Percentiles rank a stretch among this genome's conserved stretches.
Conservation (phyloP, 768 basidiomycete genomes). For the Boletus bicolor region DNA sequence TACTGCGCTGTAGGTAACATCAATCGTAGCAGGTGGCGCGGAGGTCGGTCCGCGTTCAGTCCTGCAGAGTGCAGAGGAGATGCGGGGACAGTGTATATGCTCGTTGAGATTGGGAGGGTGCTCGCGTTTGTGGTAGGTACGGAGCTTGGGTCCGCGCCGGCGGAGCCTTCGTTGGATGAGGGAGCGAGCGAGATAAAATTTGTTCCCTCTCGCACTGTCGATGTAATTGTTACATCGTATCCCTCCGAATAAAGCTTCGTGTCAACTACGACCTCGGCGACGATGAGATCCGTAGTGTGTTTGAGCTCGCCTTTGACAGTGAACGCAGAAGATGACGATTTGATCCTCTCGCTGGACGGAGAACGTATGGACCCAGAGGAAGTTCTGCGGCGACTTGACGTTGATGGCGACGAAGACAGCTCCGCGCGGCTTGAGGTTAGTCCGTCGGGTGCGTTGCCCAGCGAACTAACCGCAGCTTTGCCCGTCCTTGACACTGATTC, state of each 20-base stretch:
- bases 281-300: slow-evolving; percentile 63
- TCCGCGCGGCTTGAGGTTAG: slow-evolving; percentile 12
- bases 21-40: slow-evolving; percentile 74
- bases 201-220: slow-evolving; percentile 39
- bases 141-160: neutral
- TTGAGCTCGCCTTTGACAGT: slow-evolving; percentile 60
- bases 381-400: slow-evolving; percentile 13
- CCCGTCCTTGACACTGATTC: slow-evolving; percentile 43
- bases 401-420: slow-evolving; percentile 24
- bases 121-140: neutral
- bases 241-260: slow-evolving; percentile 76
- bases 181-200: slow-evolving; percentile 36
- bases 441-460: slow-evolving; percentile 15
- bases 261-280: slow-evolving; percentile 79
- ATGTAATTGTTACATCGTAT: slow-evolving; percentile 54
- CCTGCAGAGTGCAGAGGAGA: slow-evolving; percentile 79
- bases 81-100: slow-evolving; percentile 73
- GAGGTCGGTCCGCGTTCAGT: slow-evolving; percentile 48
- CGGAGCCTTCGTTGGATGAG: slow-evolving; percentile 5
- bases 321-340: slow-evolving; percentile 50
- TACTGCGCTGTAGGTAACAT: slow-evolving; percentile 82
- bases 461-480: slow-evolving; percentile 32
- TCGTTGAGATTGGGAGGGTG: slow-evolving; percentile 53
- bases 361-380: slow-evolving; percentile 31
- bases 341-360: slow-evolving; percentile 33